Evolutionary conservation across 2,329 filamentous ascomycete genomes (phyloP).

Genomic region (Pyrenophora seminiperda): DNA sequence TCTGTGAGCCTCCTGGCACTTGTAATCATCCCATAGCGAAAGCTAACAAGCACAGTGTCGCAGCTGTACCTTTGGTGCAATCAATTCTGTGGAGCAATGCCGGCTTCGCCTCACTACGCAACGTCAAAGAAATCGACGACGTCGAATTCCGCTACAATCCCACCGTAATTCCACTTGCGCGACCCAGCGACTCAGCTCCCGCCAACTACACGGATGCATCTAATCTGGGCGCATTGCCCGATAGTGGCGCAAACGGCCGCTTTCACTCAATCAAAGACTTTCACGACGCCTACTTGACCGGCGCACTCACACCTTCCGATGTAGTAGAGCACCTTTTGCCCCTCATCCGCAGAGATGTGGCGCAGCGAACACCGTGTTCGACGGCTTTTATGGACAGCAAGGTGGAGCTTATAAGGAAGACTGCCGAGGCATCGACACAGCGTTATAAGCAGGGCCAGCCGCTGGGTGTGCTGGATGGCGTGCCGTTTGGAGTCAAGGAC

Average conservation of each 20-base stretch:
- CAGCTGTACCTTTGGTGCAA: slow-evolving; percentile 65
- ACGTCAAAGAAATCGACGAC: slow-evolving; percentile 60
- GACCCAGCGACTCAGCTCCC: slow-evolving; percentile 22
- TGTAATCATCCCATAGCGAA: not conserved
- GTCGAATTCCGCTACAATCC: slow-evolving; percentile 62
- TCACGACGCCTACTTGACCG: slow-evolving; percentile 72
- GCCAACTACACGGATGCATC: slow-evolving; percentile 27
- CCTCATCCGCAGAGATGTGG: slow-evolving; percentile 66
- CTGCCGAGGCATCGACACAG: slow-evolving; percentile 73
- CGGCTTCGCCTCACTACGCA: slow-evolving; percentile 64
- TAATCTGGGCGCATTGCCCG: slow-evolving; percentile 28
- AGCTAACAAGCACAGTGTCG: slow-evolving; percentile 56
- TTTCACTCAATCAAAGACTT: slow-evolving; percentile 72
- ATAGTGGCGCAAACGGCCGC: slow-evolving; percentile 26
- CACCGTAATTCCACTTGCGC: slow-evolving; percentile 57
- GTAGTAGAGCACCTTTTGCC: slow-evolving; percentile 74
- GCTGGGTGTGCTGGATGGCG: slow-evolving; percentile 75
- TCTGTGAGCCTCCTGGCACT: slow-evolving; percentile 55
- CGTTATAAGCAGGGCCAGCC: slow-evolving; percentile 71
- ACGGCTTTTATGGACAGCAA: slow-evolving; percentile 74
- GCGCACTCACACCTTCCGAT: slow-evolving; percentile 71
- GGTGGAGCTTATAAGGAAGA: slow-evolving; percentile 65
- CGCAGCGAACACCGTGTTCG: slow-evolving; percentile 65
- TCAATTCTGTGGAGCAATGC: slow-evolving; percentile 73
- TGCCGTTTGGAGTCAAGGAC: slow-evolving; percentile 84